Evolutionary conservation across 768 basidiomycete species (phyloP).

Genomic region (Boletus tomentosulus): DNA sequence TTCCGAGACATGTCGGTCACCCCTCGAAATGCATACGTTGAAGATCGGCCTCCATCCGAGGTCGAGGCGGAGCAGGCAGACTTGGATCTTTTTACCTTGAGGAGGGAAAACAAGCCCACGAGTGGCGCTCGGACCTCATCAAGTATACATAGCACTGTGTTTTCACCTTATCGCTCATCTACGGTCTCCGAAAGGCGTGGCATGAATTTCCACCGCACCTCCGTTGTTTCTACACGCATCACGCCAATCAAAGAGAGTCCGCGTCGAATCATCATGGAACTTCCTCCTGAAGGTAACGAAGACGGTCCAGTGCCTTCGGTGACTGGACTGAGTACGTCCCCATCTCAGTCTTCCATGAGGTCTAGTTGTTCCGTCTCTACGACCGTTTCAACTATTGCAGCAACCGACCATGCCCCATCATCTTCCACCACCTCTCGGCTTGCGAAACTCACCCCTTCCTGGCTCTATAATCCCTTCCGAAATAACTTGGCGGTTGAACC

Average conservation of each 20-base stretch:
- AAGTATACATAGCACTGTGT: constrained; percentile 35
- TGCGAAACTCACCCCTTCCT: constrained; percentile 68
- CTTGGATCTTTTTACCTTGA: constrained; percentile 58
- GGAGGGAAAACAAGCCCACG: constrained; percentile 33
- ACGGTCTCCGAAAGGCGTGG: constrained; percentile 37
- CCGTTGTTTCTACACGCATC: constrained; percentile 46
- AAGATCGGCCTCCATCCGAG: constrained; percentile 39
- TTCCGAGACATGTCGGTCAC: constrained; percentile 30
- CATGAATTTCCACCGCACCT: constrained; percentile 43
- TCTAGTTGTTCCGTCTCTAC: constrained; percentile 48
- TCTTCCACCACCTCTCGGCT: constrained; percentile 34
- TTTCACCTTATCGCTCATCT: constrained; percentile 34
- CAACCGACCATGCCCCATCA: constrained; percentile 13
- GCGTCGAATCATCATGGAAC: constrained; percentile 42
- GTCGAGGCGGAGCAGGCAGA: constrained; percentile 73
- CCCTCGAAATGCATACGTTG: constrained; percentile 30
- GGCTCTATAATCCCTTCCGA: constrained; percentile 76
- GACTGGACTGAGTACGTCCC: constrained; percentile 52
- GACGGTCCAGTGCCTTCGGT: constrained; percentile 30
- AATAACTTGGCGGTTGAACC: constrained; percentile 54
- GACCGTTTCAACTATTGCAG: constrained; percentile 23
- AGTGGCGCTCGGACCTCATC: constrained; percentile 39
- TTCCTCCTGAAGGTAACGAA: constrained; percentile 43
- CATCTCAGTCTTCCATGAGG: constrained; percentile 63
- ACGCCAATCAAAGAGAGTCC: constrained; percentile 73